Base-by-base conservation (phyloP, 768 basidiomycete species). In the Mycena belliarum region DNA sequence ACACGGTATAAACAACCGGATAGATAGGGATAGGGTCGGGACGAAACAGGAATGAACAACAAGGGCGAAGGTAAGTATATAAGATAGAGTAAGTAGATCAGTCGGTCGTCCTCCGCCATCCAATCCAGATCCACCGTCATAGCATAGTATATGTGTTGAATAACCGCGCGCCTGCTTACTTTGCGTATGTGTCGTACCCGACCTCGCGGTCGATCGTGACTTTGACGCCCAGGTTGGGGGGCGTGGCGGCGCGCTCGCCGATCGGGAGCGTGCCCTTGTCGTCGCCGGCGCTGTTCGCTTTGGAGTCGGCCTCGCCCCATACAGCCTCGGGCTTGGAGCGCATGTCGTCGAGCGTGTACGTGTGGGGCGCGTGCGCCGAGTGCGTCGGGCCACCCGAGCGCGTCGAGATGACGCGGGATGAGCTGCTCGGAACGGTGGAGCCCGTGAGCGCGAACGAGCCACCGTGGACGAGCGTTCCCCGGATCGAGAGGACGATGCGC, bases 401-500 rank as follows among this genome's bases (percentile, higher is more conserved):
- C 12, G 75, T 75, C 26, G 78, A 77, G 48, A 80, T 75, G 61
- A 81, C 82, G 62, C 80, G 76, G 29, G 78, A 80, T n/a, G 82
- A 81, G 54, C 70, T 70, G 20, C 70, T 68, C 50, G 65, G 75
- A 37, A 67, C 67, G 28, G 72, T 65, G 6, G 79, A 73, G 25
- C 72, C 81, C 52, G 81, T 79, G n/a, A 80, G 71, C 16, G 83
- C 82, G 68, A 91, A 93, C 43, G 79, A 77, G 21, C 91, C 91
- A 40, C 91, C 91, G 40, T 81, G 71, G 23, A 75, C 79, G 69
- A 93, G 88, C 24, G 83, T 70, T n/a, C 91, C 91, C 52, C 89
- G 86, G 49, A 93, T 87, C 60, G 83, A 82, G 65, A 94, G 88
- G 62, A 94, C 79, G 77, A 94, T 91, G 64, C 91, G 90, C 67